A percentile compares a stretch with the other conserved stretches of the same genome.
Conservation (phyloP, 2,329 filamentous ascomycete species). For the Zopfia rhizophila region DNA sequence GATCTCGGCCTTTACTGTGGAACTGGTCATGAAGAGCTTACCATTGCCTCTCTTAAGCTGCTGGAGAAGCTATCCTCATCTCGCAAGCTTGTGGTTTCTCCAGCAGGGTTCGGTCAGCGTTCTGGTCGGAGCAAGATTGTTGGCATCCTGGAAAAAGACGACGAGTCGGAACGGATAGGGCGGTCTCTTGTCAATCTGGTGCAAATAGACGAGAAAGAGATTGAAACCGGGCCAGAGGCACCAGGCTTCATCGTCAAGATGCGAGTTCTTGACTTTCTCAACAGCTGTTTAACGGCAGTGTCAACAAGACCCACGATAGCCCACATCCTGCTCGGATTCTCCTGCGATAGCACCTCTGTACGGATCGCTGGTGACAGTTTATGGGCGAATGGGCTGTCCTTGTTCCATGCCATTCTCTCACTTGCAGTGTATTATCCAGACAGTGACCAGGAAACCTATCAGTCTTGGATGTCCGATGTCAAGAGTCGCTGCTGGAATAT, state of each 20-base stretch:
- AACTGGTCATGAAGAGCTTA: slow-evolving; percentile 82
- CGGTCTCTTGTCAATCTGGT: slow-evolving; percentile 77
- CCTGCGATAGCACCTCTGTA: slow-evolving; percentile 76
- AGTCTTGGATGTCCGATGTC: slow-evolving; percentile 55
- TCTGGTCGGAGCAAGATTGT: slow-evolving; percentile 84
- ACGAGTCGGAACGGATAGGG: slow-evolving; percentile 82
- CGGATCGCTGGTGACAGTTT: slow-evolving; percentile 74
- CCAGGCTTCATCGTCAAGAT: slow-evolving; percentile 84
- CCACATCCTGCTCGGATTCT: slow-evolving; percentile 89
- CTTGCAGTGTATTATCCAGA: slow-evolving; percentile 77
- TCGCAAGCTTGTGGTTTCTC: slow-evolving; percentile 78
- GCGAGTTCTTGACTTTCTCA: slow-evolving; percentile 86
- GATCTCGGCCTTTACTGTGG: slow-evolving; percentile 89
- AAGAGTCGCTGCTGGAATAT: slow-evolving; percentile 65
- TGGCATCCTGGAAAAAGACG: slow-evolving; percentile 84
- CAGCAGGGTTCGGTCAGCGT: slow-evolving; percentile 70
- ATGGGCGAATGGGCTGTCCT: slow-evolving; percentile 76
- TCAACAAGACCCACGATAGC: slow-evolving; percentile 86
- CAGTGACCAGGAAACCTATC: slow-evolving; percentile 58
- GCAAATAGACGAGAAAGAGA: slow-evolving; percentile 72
- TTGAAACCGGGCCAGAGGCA: slow-evolving; percentile 74
- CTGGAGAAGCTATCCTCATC: slow-evolving; percentile 89
- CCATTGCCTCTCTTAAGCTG: slow-evolving; percentile 81
- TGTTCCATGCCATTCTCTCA: slow-evolving; percentile 84
- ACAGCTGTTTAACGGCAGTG: slow-evolving; percentile 78